Conservation (phyloP, 306 rosid genomes). For the Prinsepia uniflora region DNA sequence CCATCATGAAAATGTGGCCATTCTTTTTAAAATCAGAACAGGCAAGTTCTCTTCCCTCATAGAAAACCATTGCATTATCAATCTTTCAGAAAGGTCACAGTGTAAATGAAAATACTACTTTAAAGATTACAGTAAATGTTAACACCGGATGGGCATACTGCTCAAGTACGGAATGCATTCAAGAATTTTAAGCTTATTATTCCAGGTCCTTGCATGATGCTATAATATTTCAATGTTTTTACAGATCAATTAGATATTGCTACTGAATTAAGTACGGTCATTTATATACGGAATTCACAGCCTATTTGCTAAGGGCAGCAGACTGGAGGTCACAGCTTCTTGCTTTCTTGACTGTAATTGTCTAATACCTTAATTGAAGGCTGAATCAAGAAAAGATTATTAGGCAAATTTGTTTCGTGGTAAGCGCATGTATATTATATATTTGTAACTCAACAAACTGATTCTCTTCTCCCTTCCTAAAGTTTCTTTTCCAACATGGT, state of each 20-base stretch:
- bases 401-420: too few species aligned
- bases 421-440: neutral
- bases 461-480: constrained; percentile 1
- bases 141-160: neutral
- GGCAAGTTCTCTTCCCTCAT: neutral
- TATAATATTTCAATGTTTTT: too few species aligned
- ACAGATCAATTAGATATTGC: neutral
- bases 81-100: neutral
- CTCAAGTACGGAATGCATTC: neutral
- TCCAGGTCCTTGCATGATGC: neutral
- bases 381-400: neutral
- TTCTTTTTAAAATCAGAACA: neutral
- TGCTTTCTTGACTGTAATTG: neutral
- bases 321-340: neutral
- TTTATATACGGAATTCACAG: neutral
- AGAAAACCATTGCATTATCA: neutral
- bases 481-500: neutral
- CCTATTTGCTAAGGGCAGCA: neutral
- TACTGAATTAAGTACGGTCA: neutral
- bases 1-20: neutral
- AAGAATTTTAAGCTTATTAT: neutral
- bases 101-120: neutral
- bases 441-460: neutral
- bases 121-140: neutral
- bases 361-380: neutral